These are phyloP conservation scores for Gynochthodes officinalis DNA, from an alignment of 257 asterid genomes.

Conservation along the genomic window DNA sequence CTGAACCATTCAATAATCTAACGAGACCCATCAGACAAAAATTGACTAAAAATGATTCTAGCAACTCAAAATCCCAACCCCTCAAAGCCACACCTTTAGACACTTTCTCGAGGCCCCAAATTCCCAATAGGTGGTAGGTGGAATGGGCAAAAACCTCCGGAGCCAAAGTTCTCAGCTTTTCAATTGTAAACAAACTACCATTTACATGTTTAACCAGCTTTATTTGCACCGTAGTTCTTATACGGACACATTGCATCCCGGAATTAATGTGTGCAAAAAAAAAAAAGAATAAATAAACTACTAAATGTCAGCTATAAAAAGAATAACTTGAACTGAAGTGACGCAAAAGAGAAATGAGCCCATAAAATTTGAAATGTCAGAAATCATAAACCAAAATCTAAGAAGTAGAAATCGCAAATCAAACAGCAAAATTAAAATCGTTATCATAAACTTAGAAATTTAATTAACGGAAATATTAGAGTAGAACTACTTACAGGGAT, in stretches of 20 bases:
- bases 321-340: neutral
- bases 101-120: neutral
- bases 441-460: neutral
- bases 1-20: neutral
- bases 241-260: neutral
- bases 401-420: neutral
- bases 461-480: neutral
- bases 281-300: neutral
- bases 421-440: neutral
- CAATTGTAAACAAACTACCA: neutral
- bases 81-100: neutral
- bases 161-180: neutral
- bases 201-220: neutral
- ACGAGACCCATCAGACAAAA: no score
- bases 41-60: no score
- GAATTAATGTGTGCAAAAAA: neutral
- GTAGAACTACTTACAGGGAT: conserved; percentile 5
- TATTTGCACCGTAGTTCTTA: neutral
- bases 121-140: neutral
- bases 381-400: neutral
- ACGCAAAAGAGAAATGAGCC: neutral
- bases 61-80: neutral
- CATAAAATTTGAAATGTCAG: neutral
- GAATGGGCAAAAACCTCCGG: neutral
- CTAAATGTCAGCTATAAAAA: neutral